Evolutionary conservation across 2,329 filamentous ascomycete species (phyloP), one percentile per base, ranked within the genome.

Genomic region (Aspergillus sp.): DNA sequence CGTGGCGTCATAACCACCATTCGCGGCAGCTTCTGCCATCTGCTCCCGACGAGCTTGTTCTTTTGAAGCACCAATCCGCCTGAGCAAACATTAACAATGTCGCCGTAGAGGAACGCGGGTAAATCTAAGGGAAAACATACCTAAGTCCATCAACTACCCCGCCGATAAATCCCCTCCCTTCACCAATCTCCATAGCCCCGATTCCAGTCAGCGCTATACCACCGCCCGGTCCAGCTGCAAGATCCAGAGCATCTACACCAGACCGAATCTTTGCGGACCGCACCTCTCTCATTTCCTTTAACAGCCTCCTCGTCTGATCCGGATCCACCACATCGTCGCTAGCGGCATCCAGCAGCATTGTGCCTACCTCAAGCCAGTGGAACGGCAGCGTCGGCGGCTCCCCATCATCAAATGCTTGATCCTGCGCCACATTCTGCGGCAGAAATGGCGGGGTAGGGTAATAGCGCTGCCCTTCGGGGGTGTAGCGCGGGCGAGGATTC

Each of bases 291-390:
- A 98, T 73, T 69, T 96, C 93, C 53, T 93, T 81, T 60, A 97
- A 73, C 58, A 96, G 72, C 24, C 89, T 84, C 6, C 93, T 81
- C 7, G 96, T 87, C 64, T 87, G 85, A 64, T 92, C 88, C 2
- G 90, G 82, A 0, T 89, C 80, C 37, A 85, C 83, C 50, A 98
- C 83, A 72, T 97, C 93, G 73, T 97, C 93, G 24, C 85, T 83
- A 4, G 93, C 93, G 55, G 91, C 89, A 47, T 93, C 89, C 2
- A 99, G 83, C 46, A 99, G 80, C 71, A 96, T 86, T 75, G 96
- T 92, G 17, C 89, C 88, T 8, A 98, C 78, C 76, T 98, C 95
- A 42, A 96, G 83, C 93, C 93, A 99, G 78, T 98, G 93, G 72
- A 96, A 98, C 0, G 95, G 95, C 33, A 99, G 79, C 13, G 71